phyloP scores from a whole-genome alignment of 169 alveolate genomes.

The Plasmodium gallinaceum region DNA sequence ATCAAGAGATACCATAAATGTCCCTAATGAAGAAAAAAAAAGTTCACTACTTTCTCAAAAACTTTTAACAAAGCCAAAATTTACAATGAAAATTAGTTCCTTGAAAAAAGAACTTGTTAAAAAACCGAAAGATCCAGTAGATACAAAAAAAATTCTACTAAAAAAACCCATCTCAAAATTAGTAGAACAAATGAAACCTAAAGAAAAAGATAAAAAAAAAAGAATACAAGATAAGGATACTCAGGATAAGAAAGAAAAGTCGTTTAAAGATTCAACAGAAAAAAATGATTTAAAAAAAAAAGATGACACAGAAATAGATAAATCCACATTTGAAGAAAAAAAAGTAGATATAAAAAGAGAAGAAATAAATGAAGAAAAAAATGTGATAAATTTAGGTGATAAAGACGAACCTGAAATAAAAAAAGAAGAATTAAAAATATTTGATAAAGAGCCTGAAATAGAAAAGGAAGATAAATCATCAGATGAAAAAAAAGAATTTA shows the following conservation, averaged over 20 bases:
- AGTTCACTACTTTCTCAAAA: conserved; percentile 7
- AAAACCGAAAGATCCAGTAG: conserved; percentile 23
- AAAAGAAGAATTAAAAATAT: conserved; percentile 11
- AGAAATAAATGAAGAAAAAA: conserved; percentile 24
- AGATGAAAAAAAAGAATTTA: background rate
- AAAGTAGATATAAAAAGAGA: conserved; percentile 4
- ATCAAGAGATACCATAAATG: background rate
- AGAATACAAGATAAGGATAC: conserved; percentile 23
- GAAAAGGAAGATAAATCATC: background rate
- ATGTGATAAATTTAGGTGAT: conserved; percentile 6
- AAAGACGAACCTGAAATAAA: conserved; percentile 23
- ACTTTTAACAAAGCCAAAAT: conserved; percentile 28
- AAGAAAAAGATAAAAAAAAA: conserved; percentile 54
- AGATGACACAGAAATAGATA: conserved; percentile 2
- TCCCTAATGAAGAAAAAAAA: background rate
- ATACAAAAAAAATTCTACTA: conserved; percentile 25
- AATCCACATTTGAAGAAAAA: background rate
- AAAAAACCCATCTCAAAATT: conserved; percentile 52
- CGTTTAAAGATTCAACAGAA: conserved; percentile 1
- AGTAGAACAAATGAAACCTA: conserved; percentile 22
- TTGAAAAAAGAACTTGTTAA: conserved; percentile 32
- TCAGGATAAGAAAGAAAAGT: conserved; percentile 20
- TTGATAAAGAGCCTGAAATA: conserved; percentile 1
- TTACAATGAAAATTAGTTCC: conserved; percentile 20
- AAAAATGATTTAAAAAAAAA: conserved; percentile 20